Evolutionary conservation across 306 rosid species (phyloP).

Genomic region (Inga laurina): DNA sequence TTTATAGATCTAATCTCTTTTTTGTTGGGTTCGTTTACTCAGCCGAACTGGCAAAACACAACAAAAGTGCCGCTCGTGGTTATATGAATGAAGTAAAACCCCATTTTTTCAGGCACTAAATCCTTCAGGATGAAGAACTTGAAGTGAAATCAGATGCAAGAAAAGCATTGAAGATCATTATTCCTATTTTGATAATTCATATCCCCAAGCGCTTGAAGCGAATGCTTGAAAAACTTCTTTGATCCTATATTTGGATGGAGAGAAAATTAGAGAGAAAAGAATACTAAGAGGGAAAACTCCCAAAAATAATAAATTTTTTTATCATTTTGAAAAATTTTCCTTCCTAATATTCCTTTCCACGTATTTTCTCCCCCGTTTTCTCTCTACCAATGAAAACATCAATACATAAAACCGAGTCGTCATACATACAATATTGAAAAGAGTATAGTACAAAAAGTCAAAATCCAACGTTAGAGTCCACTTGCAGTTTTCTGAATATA

Average conservation of each 20-base stretch:
- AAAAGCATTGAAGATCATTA: not conserved
- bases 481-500: constrained; percentile 23
- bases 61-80: not conserved
- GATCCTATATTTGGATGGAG: too few species aligned
- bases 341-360: too few species aligned
- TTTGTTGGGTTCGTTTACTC: not conserved
- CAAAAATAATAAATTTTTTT: too few species aligned
- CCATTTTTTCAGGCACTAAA: not conserved
- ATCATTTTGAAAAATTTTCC: too few species aligned
- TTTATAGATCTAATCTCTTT: too few species aligned
- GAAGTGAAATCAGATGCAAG: not conserved
- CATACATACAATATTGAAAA: not conserved
- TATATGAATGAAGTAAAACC: not conserved
- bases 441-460: not conserved
- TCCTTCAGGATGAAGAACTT: not conserved
- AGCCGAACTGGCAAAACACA: not conserved
- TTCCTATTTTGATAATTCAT: not conserved
- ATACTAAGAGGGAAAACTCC: too few species aligned
- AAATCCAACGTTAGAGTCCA: constrained; percentile 17
- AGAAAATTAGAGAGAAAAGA: too few species aligned
- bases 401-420: not conserved
- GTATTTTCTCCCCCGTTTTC: too few species aligned
- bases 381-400: not conserved
- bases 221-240: not conserved
- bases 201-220: not conserved